Evolutionary conservation across 306 rosid genomes (phyloP), one percentile per base, ranked within the genome.

Genomic region (Begonia peltatifolia): DNA sequence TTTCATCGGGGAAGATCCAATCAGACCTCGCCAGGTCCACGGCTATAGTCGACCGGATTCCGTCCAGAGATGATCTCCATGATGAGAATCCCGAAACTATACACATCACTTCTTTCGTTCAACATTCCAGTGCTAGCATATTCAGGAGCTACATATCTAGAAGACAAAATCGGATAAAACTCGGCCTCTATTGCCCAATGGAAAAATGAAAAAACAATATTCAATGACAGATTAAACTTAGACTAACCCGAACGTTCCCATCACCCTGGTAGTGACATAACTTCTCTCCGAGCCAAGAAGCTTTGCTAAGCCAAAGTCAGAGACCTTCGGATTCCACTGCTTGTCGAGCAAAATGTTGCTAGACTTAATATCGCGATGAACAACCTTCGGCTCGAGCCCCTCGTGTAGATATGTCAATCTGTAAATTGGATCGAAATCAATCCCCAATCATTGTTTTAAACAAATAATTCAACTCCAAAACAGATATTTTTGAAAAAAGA

Each of bases 91-190:
- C 84, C 81, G 7, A 79, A 79, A 49, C 84, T 71, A 64, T 75
- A 79, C 23, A 75, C 78, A 57, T 79, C 85, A 42, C 81, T 79
- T 66, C 80, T 79, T 64, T 79, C 85, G 9, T 75, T 79, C 65
- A 79, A 66, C 85, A 79, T 79, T 49, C 85, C 85, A 46, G 85
- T 75, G 58, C 81, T 79, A 2, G 85, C 85, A 63, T 79, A 79
- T 55, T 79, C 85, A 14, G 85, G 85, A 63, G 85, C 85, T 46
- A 79, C 85, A 63, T 79, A 79, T 50, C 85, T 79, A 67, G 61
- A 61, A 25, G 14, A 50, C 57, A 62, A 67, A 54, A 56, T 54
- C 38, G 46, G 16, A 35, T 2, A 12, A 50, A 11, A 2, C 14
- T 7, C 9, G 55, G 9, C 41, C 20, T 63, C 14, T 48, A 47